Conservation (phyloP, 306 rosid genomes). For the Dalbergia cochinchinensis region DNA sequence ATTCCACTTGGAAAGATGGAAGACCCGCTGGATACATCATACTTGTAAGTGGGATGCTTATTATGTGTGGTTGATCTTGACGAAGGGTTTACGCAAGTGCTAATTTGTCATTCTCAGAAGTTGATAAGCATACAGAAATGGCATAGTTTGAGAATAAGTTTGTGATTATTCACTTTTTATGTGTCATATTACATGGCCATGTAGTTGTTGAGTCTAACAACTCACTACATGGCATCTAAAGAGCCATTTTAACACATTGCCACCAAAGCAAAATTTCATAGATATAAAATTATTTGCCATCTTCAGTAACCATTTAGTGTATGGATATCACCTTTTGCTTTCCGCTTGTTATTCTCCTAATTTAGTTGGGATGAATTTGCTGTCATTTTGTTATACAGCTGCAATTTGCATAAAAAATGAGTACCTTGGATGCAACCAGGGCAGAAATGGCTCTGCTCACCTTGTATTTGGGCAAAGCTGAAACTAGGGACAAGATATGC, state of each 20-base stretch:
- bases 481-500: constrained; percentile 99
- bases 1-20: no score
- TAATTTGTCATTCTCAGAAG: not conserved
- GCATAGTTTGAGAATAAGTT: not conserved
- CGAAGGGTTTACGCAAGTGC: constrained; percentile 1
- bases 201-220: not conserved
- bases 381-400: constrained; percentile 40
- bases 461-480: constrained; percentile 92
- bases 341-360: not conserved
- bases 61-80: not conserved
- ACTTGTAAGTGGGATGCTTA: not conserved
- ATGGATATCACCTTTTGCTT: not conserved
- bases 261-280: not conserved
- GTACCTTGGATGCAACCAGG: constrained; percentile 88
- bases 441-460: constrained; percentile 88
- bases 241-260: no score
- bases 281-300: not conserved
- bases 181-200: not conserved
- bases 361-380: constrained; percentile 32
- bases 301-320: not conserved
- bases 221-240: not conserved
- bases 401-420: constrained; percentile 66
- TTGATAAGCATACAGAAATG: not conserved
- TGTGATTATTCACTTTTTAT: constrained; percentile 2
- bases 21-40: not conserved